Percentiles rank a stretch among this genome's conserved stretches.
Conservation (phyloP, 2,329 filamentous ascomycete genomes). For the Fusarium transvaalense region DNA sequence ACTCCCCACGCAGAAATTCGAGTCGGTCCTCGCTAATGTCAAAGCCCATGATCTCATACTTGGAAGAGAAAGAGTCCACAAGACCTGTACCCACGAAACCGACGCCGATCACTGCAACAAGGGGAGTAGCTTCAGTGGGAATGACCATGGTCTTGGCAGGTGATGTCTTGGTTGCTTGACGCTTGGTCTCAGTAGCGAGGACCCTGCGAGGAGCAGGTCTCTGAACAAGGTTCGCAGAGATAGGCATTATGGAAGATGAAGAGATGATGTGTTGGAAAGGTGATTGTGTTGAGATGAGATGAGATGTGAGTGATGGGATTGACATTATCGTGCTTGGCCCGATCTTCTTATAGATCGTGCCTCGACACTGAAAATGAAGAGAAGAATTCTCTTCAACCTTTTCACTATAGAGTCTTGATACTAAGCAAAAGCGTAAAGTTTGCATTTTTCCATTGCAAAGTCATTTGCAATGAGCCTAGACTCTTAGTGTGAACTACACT, state of each 20-base stretch:
- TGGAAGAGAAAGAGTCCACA: slow-evolving; percentile 56
- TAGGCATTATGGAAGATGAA: slow-evolving; percentile 12
- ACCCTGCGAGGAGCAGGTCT: slow-evolving; percentile 10
- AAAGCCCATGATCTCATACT: slow-evolving; percentile 59
- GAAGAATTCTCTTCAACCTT: neutral
- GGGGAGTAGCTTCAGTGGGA: slow-evolving; percentile 37
- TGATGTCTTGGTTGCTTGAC: slow-evolving; percentile 4
- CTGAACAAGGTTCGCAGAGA: slow-evolving; percentile 5
- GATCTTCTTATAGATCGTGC: slow-evolving; percentile 20
- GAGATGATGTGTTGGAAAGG: neutral
- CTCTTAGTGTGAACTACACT: neutral
- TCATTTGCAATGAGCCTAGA: neutral
- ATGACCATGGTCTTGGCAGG: neutral
- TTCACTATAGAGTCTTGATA: neutral
- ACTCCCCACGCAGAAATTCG: slow-evolving; percentile 49
- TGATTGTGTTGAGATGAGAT: slow-evolving; percentile 1
- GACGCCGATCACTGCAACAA: slow-evolving; percentile 64
- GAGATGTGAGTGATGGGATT: slow-evolving; percentile 12
- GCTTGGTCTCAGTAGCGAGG: neutral
- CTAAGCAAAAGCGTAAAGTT: slow-evolving; percentile 1
- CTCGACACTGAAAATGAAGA: neutral
- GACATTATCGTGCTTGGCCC: neutral
- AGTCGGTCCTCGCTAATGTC: slow-evolving; percentile 58
- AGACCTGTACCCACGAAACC: slow-evolving; percentile 66
- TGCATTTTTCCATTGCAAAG: neutral